A percentile compares a stretch with the other conserved stretches of the same genome.
phyloP scores from a whole-genome alignment of 2,329 filamentous ascomycete genomes.

The Cordyceps cicadae region DNA sequence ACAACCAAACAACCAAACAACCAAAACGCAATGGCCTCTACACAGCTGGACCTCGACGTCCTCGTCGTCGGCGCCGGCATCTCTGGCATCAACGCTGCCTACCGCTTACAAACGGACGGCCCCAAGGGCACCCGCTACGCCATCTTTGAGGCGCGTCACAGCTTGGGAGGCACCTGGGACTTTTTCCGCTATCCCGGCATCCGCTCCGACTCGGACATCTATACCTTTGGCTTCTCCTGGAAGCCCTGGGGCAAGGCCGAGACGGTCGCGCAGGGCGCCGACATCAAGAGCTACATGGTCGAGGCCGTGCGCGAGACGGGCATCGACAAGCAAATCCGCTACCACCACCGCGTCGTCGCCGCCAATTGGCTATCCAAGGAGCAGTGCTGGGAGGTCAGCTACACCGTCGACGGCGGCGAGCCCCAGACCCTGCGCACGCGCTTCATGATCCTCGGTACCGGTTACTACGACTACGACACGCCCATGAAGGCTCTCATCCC shows the following conservation, averaged over 20 bases:
- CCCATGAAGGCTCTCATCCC: constrained; percentile 45
- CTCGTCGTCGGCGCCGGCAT: constrained; percentile 67
- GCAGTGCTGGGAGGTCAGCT: constrained; percentile 43
- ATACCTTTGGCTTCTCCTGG: constrained; percentile 61
- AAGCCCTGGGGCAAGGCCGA: constrained; percentile 53
- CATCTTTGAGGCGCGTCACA: constrained; percentile 61
- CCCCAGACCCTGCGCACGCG: constrained; percentile 30
- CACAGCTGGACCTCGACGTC: constrained; percentile 35
- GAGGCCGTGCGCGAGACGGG: constrained; percentile 40
- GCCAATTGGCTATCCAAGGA: constrained; percentile 47
- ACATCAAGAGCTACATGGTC: constrained; percentile 48
- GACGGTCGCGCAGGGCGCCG: constrained; percentile 41
- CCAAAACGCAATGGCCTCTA: neutral
- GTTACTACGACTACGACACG: constrained; percentile 61
- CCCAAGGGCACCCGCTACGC: constrained; percentile 48
- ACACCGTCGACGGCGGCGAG: constrained; percentile 17
- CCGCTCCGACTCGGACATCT: constrained; percentile 53
- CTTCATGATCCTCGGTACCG: constrained; percentile 47
- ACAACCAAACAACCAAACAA: neutral
- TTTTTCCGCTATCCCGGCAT: constrained; percentile 70
- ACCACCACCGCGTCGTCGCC: constrained; percentile 37
- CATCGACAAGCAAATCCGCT: constrained; percentile 48
- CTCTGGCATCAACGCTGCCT: constrained; percentile 66
- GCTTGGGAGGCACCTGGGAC: constrained; percentile 71
- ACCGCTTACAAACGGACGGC: constrained; percentile 52